Percentiles rank a stretch among this genome's conserved stretches.
Conservation (phyloP, 2,329 filamentous ascomycete species). For the Fusarium poae region DNA sequence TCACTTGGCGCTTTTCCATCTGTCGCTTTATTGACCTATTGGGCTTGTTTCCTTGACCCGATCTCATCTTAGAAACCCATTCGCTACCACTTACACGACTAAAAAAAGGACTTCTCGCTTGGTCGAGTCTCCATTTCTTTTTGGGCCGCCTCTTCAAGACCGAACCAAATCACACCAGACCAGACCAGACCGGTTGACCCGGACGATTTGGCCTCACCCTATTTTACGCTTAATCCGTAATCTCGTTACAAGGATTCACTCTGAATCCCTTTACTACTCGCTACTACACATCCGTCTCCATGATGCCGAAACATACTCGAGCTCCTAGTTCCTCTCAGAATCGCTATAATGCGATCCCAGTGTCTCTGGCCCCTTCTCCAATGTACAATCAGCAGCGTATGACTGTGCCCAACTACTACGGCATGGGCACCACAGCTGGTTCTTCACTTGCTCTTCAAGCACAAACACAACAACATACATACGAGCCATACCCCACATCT, state of each 20-base stretch:
- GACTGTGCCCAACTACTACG: conserved; percentile 59
- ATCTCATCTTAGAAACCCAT: conserved; percentile 27
- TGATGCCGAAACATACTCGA: conserved; percentile 62
- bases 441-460: conserved; percentile 51
- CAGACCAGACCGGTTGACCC: conserved; percentile 49
- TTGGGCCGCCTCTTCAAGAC: conserved; percentile 27
- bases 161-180: conserved; percentile 12
- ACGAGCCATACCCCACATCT: conserved; percentile 57
- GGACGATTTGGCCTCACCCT: conserved; percentile 30
- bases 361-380: conserved; percentile 58
- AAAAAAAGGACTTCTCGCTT: conserved; percentile 29
- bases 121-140: conserved; percentile 39
- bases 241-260: conserved; percentile 35
- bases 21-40: conserved; percentile 45
- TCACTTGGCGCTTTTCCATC: conserved; percentile 45
- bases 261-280: conserved; percentile 31
- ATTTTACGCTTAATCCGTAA: conserved; percentile 49
- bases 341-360: conserved; percentile 53
- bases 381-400: conserved; percentile 60
- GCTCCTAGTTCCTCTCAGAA: conserved; percentile 54
- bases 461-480: conserved; percentile 53
- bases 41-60: conserved; percentile 31
- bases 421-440: conserved; percentile 53
- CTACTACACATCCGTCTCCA: conserved; percentile 24
- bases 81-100: conserved; percentile 31